Evolutionary conservation across 495 filamentous ascomycete species (phyloP).

Genomic region (Podospora pseudopauciseta): DNA sequence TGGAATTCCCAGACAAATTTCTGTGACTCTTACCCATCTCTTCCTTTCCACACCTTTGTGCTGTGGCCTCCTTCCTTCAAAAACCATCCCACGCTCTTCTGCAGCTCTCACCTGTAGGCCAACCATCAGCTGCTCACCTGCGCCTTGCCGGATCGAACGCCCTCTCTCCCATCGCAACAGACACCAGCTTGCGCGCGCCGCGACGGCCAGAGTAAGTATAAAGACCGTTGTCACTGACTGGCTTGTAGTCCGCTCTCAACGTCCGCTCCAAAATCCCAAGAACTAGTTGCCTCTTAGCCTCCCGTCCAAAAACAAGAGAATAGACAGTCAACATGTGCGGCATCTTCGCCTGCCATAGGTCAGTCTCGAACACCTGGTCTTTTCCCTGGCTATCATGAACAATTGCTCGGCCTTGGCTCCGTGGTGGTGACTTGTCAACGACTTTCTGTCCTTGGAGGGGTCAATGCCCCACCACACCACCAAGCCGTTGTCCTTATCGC

Average conservation of each 20-base stretch:
- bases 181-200: constrained; percentile 1
- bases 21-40: constrained; percentile 31
- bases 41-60: constrained; percentile 23
- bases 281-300: neutral
- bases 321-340: constrained; percentile 57
- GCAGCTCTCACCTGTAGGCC: neutral
- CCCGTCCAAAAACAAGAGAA: neutral
- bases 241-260: constrained; percentile 26
- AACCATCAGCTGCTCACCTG: neutral
- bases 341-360: constrained; percentile 95
- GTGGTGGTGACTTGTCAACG: neutral
- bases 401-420: neutral
- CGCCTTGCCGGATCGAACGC: constrained; percentile 2
- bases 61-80: constrained; percentile 20
- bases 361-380: constrained; percentile 35
- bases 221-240: constrained; percentile 12
- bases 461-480: constrained; percentile 29
- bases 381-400: constrained; percentile 6
- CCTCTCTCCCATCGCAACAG: constrained; percentile 1
- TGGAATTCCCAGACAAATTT: constrained; percentile 34
- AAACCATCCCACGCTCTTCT: constrained; percentile 12
- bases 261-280: constrained; percentile 20
- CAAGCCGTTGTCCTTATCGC: constrained; percentile 23
- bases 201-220: constrained; percentile 23
- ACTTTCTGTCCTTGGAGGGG: constrained; percentile 12